Evolutionary conservation across 1,284 basidiomycete genomes (phyloP), one percentile per base, ranked within the genome.

Genomic region (Ganoderma lingzhi): DNA sequence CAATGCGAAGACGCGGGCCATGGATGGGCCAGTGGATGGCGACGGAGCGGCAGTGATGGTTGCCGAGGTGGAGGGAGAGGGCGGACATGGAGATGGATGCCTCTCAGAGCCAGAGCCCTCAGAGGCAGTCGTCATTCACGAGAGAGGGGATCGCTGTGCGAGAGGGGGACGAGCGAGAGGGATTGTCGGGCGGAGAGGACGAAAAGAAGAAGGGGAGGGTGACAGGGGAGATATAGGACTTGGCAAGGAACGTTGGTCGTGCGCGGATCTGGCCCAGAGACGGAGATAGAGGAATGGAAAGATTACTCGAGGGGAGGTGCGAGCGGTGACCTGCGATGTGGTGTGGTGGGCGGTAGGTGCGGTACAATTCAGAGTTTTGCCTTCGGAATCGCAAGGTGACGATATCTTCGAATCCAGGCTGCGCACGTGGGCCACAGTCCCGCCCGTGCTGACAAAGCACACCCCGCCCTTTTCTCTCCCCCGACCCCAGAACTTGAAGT

Each of bases 71-170:
- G 78, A 65, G 9, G 76, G 74, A 12, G 78, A 76, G 35, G 77
- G 68, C 6, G 74, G 75, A 69, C 75, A 76, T 65, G 69, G 70
- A 65, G 70, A 71, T 53, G 76, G 66, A 19, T 35, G 75, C 70
- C 74, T 76, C 73, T 77, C 76, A 65, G 73, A 74, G 76, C 74
- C 67, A 51, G 75, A 66, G 71, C 73, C 71, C 62, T 73, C 76
- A 58, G 77, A 69, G 71, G 74, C 73, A 70, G 77, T 72, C 74
- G 73, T 75, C 79, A 79, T 79, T 75, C 75, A 79, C 76, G 70
- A 63, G 59, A 55, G 65, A 45, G 63, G 32, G 23, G 53, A 42
- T 28, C 66, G 68, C 23, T 23, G 63, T 44, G 68, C 44, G 67
- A 44, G 58, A 51, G 41, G 69, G 64, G 51, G 64, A 67, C 59